Percentiles rank a stretch among this genome's conserved stretches.
These are phyloP conservation scores for Anastatica hierochuntica DNA, from an alignment of 345 rosid genomes.

Conservation along the genomic window DNA sequence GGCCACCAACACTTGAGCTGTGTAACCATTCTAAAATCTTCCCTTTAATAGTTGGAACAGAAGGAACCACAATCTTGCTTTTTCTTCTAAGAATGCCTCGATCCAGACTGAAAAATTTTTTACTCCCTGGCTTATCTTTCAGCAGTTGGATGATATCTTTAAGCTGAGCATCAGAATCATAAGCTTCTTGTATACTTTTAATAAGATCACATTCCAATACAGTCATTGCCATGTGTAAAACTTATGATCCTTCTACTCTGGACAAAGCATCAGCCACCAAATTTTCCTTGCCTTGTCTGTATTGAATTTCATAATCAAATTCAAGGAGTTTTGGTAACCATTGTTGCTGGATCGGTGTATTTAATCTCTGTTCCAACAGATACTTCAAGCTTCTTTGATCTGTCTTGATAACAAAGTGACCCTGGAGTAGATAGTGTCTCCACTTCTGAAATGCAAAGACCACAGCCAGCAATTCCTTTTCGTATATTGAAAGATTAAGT, in stretches of 20 bases:
- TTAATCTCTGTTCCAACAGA: too few relatives aligned
- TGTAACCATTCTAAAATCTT: not conserved
- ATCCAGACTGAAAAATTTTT: not conserved
- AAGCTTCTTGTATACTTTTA: not conserved
- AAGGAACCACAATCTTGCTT: not conserved
- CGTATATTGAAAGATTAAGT: not conserved
- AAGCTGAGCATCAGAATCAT: not conserved
- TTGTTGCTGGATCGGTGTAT: not conserved
- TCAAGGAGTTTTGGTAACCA: not conserved
- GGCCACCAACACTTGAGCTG: fast-evolving
- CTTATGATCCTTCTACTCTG: not conserved
- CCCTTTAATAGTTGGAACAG: fast-evolving
- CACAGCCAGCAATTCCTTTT: not conserved
- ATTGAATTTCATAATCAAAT: not conserved
- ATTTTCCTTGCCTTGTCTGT: not conserved
- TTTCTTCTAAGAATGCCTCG: not conserved
- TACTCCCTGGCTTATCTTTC: not conserved
- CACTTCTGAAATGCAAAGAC: not conserved
- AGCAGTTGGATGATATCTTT: not conserved
- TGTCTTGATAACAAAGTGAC: too few relatives aligned
- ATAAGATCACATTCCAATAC: not conserved
- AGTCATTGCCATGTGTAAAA: not conserved
- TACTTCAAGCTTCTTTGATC: too few relatives aligned
- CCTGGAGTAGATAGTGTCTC: not conserved
- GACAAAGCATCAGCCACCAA: not conserved